Base-by-base conservation (phyloP, 2,329 filamentous ascomycete genomes). In the Sporothrix curviconia region DNA sequence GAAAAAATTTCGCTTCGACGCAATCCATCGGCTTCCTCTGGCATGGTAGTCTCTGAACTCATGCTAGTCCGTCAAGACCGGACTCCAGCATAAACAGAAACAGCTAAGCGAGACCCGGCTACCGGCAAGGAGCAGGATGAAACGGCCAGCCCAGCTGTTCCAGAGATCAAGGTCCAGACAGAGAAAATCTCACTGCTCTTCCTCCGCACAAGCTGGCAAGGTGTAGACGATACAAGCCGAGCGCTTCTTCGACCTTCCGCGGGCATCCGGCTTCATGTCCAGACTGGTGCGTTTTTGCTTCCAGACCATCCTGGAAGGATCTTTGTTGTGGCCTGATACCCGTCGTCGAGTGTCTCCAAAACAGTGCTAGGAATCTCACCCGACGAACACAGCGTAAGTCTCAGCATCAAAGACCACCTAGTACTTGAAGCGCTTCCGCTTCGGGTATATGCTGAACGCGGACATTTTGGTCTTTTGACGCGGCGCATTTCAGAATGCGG, bases 391-490 rank as follows among this genome's bases (percentile, higher is more conserved):
- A 9, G 5, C 40, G n/a, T n/a, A n/a, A n/a, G n/a, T n/a, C 2
- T n/a, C 40, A 2, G 24, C 25, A 3, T 58, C 57, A 2, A 57
- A 74, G 46, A 67, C 71, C 4, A 75, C 68, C 40, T 64, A 84
- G 11, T 72, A 77, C 43, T 64, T 86, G 2, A 74, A 81, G 61
- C 82, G 80, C 60, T 81, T 87, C 64, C 74, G 74, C 0, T 83
- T 87, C 63, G 83, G 84, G n/a, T n/a, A 1, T 86, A 87, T 65
- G 75, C 77, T 75, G 61, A n/a, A 81, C 60, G 82, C 81, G 39
- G 79, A 84, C 56, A 85, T 87, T 36, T 61, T 87, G 36, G n/a
- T 85, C 80, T 1, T 87, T 87, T 60, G 79, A 85, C 62, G n/a
- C 75, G 77, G 39, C 75, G 74, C 17, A 71, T 77, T n/a, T 36